These are phyloP conservation scores for Nannochloropsis gaditana DNA, from an alignment of 108 stramenopile species.

Conservation along the genomic window DNA sequence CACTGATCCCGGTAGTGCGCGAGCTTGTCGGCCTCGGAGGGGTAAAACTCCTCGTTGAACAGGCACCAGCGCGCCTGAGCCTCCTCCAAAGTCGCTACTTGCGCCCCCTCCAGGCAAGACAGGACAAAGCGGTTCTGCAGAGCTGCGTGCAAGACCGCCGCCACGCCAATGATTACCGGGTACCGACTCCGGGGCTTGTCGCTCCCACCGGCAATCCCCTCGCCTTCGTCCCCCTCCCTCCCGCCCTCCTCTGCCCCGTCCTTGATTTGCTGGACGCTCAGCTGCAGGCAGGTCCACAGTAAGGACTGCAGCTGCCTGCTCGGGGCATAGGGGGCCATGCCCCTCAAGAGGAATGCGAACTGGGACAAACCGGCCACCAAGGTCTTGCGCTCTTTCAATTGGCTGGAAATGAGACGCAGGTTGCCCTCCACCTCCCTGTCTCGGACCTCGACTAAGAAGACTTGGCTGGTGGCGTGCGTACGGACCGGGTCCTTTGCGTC, in stretches of 20 bases:
- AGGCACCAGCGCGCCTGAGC: background rate
- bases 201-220: background rate
- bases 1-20: background rate
- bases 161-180: background rate
- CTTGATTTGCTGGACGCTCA: background rate
- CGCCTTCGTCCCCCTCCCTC: background rate
- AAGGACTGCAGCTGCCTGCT: background rate
- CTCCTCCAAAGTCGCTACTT: background rate
- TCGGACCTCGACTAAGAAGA: slow-evolving; percentile 33
- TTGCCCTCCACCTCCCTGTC: slow-evolving; percentile 35
- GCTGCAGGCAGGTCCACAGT: background rate
- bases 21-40: background rate
- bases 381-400: slow-evolving; percentile 7
- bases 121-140: background rate
- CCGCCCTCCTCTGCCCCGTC: background rate
- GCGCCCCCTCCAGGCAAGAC: background rate
- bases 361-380: background rate
- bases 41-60: background rate
- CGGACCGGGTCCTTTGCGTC: slow-evolving; percentile 28
- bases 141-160: background rate
- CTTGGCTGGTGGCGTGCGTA: slow-evolving; percentile 32
- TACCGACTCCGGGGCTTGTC: background rate
- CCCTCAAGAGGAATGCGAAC: background rate
- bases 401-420: slow-evolving; percentile 30
- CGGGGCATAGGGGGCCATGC: background rate